Evolutionary conservation across 441 rosid genomes (phyloP), one percentile per base, ranked within the genome.

Genomic region (Adansonia gregorii): DNA sequence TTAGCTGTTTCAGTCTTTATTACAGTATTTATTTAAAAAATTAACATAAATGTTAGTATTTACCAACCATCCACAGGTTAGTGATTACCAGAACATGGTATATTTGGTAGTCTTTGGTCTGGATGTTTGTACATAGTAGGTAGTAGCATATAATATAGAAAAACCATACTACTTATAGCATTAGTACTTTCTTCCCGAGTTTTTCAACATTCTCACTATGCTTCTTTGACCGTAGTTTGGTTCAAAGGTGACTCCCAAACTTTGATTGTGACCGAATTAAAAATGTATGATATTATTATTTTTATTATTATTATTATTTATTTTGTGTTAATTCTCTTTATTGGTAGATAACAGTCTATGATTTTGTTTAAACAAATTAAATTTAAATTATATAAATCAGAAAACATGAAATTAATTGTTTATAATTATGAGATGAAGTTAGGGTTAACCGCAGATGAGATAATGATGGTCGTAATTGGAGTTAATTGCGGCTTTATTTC

Each of bases 401-500:
- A 15, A 8, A 39, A 35, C 4, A 8, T 63, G 67, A 63, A 31
- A 6, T 14, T 15, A 27, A 15, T 35, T 64, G 20, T 4, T 22
- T 5, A 43, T 5, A 20, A 43, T 66, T 2, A 17, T 17, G 51
- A 67, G n/a, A 43, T 20, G 31, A 67, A 45, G 35, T 43, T 19
- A 4, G 6, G 11, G 54, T 67, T 43, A 43, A 5, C 52, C 1
- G 31, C 12, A 43, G 31, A 35, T 35, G 27, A 43, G 35, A 43
- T 45, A 31, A 43, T 67, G 49, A 5, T 19, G 65, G 39, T 15
- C 12, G 72, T 45, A 3, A 8, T 67, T 67, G 54, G 24, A 4
- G 9, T 66, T 66, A 41, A 41, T 43, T 12, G 72, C 12, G 4
- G 54, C n/a, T 67, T 67, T 41, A 66, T 65, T 64, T 64, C 48